phyloP scores from a whole-genome alignment of 371 early-diverging fungal genomes.

The Nematocida major region DNA sequence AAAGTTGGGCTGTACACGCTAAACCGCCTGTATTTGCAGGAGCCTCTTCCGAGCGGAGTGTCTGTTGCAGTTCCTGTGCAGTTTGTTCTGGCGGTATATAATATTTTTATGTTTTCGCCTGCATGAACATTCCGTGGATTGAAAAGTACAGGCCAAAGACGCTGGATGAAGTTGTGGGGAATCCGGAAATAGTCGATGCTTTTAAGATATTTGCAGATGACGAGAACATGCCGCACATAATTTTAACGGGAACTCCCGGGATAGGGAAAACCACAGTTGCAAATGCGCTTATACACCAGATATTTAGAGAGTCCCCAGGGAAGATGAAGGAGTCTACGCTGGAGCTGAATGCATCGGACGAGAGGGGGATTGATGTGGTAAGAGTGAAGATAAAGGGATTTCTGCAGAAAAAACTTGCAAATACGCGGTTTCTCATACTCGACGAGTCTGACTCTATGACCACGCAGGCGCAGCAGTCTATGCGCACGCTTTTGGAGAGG shows the following conservation, averaged over 20 bases:
- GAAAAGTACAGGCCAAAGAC: constrained; percentile 85
- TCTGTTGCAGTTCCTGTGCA: too few species aligned
- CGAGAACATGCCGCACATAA: constrained; percentile 89
- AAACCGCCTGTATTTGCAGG: too few species aligned
- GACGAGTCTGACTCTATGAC: constrained; percentile 83
- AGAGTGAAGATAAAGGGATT: constrained; percentile 90
- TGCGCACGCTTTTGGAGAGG: constrained; percentile 89
- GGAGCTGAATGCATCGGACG: constrained; percentile 96
- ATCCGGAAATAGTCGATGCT: constrained; percentile 78
- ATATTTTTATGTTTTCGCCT: constrained; percentile 7
- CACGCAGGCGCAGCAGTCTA: constrained; percentile 71
- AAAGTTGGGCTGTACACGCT: too few species aligned
- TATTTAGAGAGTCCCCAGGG: constrained; percentile 77
- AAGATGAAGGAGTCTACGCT: constrained; percentile 80
- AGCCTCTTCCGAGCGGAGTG: too few species aligned
- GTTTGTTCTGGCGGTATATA: too few species aligned
- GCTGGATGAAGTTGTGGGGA: constrained; percentile 85
- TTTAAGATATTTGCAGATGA: constrained; percentile 74
- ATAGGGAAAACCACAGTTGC: constrained; percentile 97
- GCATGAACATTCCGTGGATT: constrained; percentile 65
- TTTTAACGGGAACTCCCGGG: constrained; percentile 88
- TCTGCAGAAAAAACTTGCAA: constrained; percentile 84
- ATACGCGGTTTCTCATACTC: constrained; percentile 75
- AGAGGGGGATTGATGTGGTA: constrained; percentile 93
- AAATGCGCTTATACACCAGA: constrained; percentile 75